These are phyloP conservation scores for Quercus bicolor DNA, from an alignment of 306 rosid species.

Conservation along the genomic window DNA sequence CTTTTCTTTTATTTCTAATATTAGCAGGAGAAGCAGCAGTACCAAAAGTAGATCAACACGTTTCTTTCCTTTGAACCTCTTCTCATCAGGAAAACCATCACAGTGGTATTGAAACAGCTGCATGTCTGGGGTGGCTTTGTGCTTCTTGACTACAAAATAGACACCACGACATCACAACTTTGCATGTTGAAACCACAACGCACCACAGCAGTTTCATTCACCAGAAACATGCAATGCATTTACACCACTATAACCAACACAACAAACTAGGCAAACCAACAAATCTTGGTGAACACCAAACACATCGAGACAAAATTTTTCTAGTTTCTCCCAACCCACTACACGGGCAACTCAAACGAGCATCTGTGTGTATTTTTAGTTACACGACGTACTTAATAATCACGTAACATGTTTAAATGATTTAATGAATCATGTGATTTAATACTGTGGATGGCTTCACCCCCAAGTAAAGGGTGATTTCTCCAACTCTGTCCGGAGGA, in stretches of 20 bases:
- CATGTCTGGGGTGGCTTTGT: conserved; percentile 89
- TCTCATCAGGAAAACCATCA: conserved; percentile 78
- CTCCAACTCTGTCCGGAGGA: no score
- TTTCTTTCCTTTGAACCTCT: conserved; percentile 82
- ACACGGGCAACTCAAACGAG: no score
- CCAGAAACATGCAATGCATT: conserved; percentile 28
- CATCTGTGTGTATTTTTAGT: no score
- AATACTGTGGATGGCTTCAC: no score
- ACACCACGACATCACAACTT: conserved; percentile 66
- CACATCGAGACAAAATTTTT: not conserved
- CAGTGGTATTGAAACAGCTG: conserved; percentile 70
- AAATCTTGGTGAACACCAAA: conserved; percentile 20
- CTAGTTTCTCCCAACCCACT: no score
- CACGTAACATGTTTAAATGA: no score
- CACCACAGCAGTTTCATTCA: conserved; percentile 45
- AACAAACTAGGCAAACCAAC: not conserved
- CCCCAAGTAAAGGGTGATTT: no score
- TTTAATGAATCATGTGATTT: no score
- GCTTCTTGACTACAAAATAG: conserved; percentile 86
- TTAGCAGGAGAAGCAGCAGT: not conserved
- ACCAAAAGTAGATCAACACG: conserved; percentile 34
- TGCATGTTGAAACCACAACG: conserved; percentile 91
- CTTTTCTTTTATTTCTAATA: not conserved
- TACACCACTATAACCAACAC: not conserved
- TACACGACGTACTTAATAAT: no score